Base-by-base conservation (phyloP, 164 flowering plant species). In the Malania oleifera region DNA sequence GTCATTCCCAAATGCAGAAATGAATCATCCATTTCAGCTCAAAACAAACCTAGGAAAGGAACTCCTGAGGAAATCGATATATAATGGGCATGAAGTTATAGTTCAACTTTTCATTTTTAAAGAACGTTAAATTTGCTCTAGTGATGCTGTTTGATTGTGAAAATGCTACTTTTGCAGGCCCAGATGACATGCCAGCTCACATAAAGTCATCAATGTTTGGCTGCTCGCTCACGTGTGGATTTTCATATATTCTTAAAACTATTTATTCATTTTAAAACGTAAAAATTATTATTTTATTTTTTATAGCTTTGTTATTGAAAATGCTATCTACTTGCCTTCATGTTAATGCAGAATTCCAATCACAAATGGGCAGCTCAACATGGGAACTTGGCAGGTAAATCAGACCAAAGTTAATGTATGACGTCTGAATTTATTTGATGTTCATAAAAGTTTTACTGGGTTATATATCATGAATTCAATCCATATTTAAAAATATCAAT, bases 161-260 rank as follows among this genome's bases (percentile, higher is more conserved):
- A 34, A 44, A 35, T 49, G 4, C 26, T 1, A 19, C 41, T 48
- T 40, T 62, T 78, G 66, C 87, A 92, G 98, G 99, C 50, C 92
- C 99, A 31, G 99, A 93, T 80, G 99, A 90, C 74, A 93, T 93
- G 97, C 99, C 99, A 22, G 99, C 99, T 15, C 99, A 93, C 60
- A 83, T 93, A 60, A 84, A 84, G 64, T 84, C 90, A 35, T 84
- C 87, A 9, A 77, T 84, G 97, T 86, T 93, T 77, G 99, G 99
- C 41, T 84, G 90, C 70, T 24, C 78, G 4, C 90, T 93, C 65
- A 86, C 88, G 98, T 89, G 59, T 7, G 86, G 29, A 61, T 60
- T n/a, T 24, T 63, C 54, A 22, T n/a, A 26, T 2, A 38, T 56
- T 0, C n/a, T 44, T 23, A 2, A 9, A 28, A 37, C 22, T 22